These are phyloP conservation scores for Prunus fruticosa DNA, from an alignment of 306 rosid genomes.

Conservation along the genomic window DNA sequence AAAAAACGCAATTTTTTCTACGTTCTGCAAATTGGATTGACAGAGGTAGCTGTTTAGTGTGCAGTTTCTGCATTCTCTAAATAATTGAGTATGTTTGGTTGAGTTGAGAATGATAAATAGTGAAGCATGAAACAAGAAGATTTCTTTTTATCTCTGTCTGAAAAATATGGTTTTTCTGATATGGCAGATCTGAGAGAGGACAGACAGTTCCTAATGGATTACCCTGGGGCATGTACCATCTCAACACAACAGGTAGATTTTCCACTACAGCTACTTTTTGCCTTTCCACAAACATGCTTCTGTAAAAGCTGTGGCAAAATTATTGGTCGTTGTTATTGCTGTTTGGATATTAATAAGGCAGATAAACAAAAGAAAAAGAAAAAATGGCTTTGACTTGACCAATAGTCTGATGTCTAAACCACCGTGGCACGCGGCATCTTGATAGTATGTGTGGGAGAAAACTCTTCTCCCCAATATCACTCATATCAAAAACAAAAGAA, in stretches of 20 bases:
- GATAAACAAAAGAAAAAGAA: neutral
- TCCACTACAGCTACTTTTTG: neutral
- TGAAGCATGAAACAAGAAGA: neutral
- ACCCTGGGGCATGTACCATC: constrained; percentile 44
- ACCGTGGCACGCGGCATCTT: no score
- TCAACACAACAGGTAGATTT: constrained; percentile 38
- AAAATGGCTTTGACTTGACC: neutral
- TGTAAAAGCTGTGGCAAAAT: neutral
- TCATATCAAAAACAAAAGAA: neutral
- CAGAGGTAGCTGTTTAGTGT: constrained; percentile 1
- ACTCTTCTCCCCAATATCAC: neutral
- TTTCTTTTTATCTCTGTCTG: neutral
- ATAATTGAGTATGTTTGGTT: neutral
- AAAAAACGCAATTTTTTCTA: neutral
- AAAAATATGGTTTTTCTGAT: neutral
- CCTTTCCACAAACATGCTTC: neutral
- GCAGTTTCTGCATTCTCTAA: constrained; percentile 1
- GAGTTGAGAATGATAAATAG: neutral
- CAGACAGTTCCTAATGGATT: constrained; percentile 30
- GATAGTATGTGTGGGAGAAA: no score
- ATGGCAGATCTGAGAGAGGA: constrained; percentile 44
- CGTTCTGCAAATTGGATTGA: neutral
- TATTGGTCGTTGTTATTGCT: neutral
- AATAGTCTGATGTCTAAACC: no score
- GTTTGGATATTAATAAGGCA: neutral